Base-by-base conservation (phyloP, 768 basidiomycete species). In the Hygrocybe punicea region DNA sequence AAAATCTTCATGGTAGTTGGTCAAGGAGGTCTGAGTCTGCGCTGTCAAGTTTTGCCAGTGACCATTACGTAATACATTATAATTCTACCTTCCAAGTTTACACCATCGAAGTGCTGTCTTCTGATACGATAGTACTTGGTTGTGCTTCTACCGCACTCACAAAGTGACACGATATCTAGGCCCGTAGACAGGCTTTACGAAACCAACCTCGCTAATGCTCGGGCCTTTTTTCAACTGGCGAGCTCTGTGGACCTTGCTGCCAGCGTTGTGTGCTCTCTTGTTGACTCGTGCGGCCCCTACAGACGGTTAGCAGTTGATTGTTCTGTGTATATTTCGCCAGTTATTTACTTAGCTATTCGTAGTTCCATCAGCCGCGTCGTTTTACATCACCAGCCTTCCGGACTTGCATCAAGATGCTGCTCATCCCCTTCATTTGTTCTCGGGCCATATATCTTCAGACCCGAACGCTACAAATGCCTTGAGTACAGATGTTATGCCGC, bases 391-490 rank as follows among this genome's bases (percentile, higher is more conserved):
- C 2, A 79, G 71, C 24, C 78, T 96, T 49, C 93, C 93, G 17
- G 85, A 83, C 60, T 77, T 95, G 21, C 83, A 86, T 61, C 85
- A 89, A 70, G 83, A 90, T 72, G 76, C 77, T n/a, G 67, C 78
- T 19, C 79, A 83, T 25, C 86, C 90, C 11, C 71, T 94, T n/a
- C 84, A 84, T 60, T 83, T 93, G 68, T 94, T 85, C 63, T 86
- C 89, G 9, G 93, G 93, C 2, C 91, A 94, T 71, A 75, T 95
- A 36, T 74, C 86, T n/a, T 86, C 91, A 1, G 91, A 89, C 73
- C 87, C 87, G 7, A 74, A 82, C 70, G 78, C 76, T 19, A 61
- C 77, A 9, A 72, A 69, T n/a, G 77, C 79, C 10, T 69, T 79
- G 4, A 65, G 71, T 24, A 84, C 80, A n/a, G 81, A 85, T 56